phyloP scores from a whole-genome alignment of 139 green algal genomes.

The Volvox reticuliferus region DNA sequence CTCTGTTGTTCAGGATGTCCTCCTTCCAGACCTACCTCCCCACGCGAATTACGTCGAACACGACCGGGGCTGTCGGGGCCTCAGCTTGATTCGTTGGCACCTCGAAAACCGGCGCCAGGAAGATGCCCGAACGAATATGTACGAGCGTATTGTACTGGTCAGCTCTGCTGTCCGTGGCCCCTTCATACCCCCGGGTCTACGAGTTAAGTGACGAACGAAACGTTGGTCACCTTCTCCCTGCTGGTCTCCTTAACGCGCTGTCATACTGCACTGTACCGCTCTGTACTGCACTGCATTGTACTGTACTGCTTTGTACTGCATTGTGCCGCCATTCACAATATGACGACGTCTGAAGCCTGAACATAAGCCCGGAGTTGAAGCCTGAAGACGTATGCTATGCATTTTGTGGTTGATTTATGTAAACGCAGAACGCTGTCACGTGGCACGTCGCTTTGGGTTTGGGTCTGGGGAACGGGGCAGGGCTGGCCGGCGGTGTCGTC shows the following conservation, averaged over 20 bases:
- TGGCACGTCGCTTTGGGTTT: constrained; percentile 17
- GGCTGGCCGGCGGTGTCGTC: constrained; percentile 11
- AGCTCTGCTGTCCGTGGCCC: constrained; percentile 27
- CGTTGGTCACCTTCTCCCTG: neutral
- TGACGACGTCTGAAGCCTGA: too few relatives aligned
- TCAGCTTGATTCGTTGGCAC: constrained; percentile 27
- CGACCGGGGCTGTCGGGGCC: neutral
- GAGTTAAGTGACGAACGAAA: neutral
- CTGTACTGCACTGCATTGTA: too few relatives aligned
- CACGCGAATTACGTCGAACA: constrained; percentile 12
- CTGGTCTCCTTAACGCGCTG: neutral
- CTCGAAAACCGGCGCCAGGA: neutral
- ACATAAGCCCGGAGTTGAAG: too few relatives aligned
- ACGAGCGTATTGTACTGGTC: neutral
- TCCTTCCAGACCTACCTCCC: constrained; percentile 6
- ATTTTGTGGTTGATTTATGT: too few relatives aligned
- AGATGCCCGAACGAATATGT: too few relatives aligned
- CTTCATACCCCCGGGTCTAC: constrained; percentile 30
- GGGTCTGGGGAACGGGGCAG: neutral
- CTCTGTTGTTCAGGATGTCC: neutral
- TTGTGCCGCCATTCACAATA: too few relatives aligned
- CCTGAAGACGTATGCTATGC: too few relatives aligned
- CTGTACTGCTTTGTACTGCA: too few relatives aligned
- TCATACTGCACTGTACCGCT: neutral
- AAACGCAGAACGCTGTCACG: neutral